These are phyloP conservation scores for Trichosporon sp. DNA, from an alignment of 1,284 basidiomycete genomes.

Conservation along the genomic window DNA sequence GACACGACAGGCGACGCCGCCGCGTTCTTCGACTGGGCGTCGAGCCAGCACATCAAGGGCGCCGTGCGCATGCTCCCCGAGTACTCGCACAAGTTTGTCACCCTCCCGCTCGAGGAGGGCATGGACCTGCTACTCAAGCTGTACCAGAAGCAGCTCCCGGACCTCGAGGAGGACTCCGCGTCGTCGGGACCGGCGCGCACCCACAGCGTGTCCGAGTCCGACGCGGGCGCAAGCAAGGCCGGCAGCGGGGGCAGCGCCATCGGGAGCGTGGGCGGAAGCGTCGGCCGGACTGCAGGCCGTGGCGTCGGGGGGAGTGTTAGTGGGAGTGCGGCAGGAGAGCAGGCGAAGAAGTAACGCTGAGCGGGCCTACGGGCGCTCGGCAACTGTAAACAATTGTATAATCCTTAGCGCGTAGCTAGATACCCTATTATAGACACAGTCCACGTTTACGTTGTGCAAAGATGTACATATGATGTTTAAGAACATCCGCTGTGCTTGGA, in stretches of 20 bases:
- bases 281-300: not conserved
- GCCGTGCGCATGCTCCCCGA: slow-evolving; percentile 74
- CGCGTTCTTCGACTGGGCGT: slow-evolving; percentile 46
- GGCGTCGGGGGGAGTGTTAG: not conserved
- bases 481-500: too few species aligned
- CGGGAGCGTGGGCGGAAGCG: not conserved
- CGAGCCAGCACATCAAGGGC: slow-evolving; percentile 70
- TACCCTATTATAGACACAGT: not conserved
- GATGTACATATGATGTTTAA: not conserved
- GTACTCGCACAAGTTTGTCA: slow-evolving; percentile 81
- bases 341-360: not conserved
- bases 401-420: not conserved
- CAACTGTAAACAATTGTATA: not conserved
- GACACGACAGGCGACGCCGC: slow-evolving; percentile 79
- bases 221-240: not conserved
- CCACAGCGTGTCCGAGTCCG: not conserved
- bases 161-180: not conserved
- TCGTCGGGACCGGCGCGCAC: not conserved
- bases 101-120: slow-evolving; percentile 73
- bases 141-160: slow-evolving; percentile 68
- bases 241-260: not conserved
- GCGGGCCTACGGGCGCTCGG: not conserved
- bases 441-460: not conserved
- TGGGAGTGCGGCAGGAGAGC: not conserved
- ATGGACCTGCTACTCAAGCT: slow-evolving; percentile 73